These are phyloP conservation scores for Lactifluus piperatus DNA, from an alignment of 768 basidiomycete genomes.

Conservation along the genomic window DNA sequence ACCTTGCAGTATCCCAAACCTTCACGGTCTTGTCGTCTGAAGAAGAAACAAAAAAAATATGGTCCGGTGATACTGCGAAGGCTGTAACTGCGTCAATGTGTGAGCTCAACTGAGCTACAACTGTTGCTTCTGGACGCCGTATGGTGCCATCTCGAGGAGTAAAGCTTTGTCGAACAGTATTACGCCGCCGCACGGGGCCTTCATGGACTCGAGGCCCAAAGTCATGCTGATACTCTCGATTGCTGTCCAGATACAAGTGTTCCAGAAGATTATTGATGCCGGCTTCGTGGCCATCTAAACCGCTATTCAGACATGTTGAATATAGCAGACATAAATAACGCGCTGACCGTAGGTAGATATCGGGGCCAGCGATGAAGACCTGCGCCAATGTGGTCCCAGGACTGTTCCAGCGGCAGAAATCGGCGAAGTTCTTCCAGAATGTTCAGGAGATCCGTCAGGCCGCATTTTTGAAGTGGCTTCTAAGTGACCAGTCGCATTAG, in stretches of 20 bases:
- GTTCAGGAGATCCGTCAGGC: slow-evolving; percentile 56
- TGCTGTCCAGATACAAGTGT: slow-evolving; percentile 80
- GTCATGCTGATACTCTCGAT: slow-evolving; percentile 77
- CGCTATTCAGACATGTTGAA: neutral
- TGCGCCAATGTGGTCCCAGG: slow-evolving; percentile 39
- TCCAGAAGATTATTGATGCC: slow-evolving; percentile 86
- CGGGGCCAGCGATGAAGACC: slow-evolving; percentile 44
- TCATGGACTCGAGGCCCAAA: slow-evolving; percentile 86
- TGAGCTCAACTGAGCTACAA: slow-evolving; percentile 78
- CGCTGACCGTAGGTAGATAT: slow-evolving; percentile 66
- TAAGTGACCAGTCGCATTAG: slow-evolving; percentile 74
- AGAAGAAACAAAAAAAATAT: slow-evolving; percentile 88
- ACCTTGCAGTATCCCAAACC: slow-evolving; percentile 85
- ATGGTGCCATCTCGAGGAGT: slow-evolving; percentile 51
- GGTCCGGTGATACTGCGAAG: slow-evolving; percentile 85
- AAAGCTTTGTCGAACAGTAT: slow-evolving; percentile 60
- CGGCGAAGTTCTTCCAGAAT: slow-evolving; percentile 75
- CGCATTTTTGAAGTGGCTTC: slow-evolving; percentile 66
- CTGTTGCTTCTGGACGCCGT: slow-evolving; percentile 62
- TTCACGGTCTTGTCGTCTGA: slow-evolving; percentile 94
- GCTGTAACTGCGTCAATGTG: slow-evolving; percentile 75
- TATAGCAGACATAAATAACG: too few relatives aligned
- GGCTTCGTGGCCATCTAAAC: slow-evolving; percentile 78
- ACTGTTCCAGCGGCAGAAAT: slow-evolving; percentile 50
- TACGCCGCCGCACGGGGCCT: slow-evolving; percentile 71